Percentiles rank a stretch among this genome's conserved stretches.
phyloP scores from a whole-genome alignment of 768 basidiomycete species.

The Auriscalpium microsporum region DNA sequence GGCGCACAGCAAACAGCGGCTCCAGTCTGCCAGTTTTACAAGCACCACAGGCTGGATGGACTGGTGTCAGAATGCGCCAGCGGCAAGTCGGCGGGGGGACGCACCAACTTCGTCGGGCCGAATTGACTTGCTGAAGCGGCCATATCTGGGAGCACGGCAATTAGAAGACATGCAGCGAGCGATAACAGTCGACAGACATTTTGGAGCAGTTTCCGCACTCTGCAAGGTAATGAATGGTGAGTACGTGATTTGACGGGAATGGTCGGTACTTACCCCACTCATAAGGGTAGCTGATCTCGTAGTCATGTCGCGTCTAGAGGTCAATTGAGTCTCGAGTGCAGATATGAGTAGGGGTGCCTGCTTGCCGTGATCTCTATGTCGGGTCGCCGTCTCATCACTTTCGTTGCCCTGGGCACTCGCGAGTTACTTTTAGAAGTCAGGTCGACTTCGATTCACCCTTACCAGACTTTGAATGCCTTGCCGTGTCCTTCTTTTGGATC shows the following conservation, averaged over 20 bases:
- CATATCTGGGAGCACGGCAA: constrained; percentile 40
- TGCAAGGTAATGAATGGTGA: constrained; percentile 19
- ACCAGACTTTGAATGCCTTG: constrained; percentile 65
- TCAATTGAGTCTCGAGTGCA: not conserved
- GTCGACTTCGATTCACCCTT: constrained; percentile 9
- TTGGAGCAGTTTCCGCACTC: constrained; percentile 59
- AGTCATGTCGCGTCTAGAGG: constrained; percentile 57
- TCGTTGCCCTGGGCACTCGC: constrained; percentile 44
- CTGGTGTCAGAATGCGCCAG: not conserved
- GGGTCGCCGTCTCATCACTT: constrained; percentile 58
- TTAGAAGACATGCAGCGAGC: not conserved
- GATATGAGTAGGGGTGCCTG: constrained; percentile 2
- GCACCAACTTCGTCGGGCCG: constrained; percentile 53
- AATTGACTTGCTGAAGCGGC: constrained; percentile 68
- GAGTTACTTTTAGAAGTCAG: not conserved
- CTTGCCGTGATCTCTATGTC: constrained; percentile 67
- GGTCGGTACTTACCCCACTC: constrained; percentile 53
- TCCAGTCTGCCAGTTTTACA: constrained; percentile 53
- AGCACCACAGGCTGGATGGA: constrained; percentile 48
- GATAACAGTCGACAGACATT: constrained; percentile 34
- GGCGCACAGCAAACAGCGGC: constrained; percentile 39
- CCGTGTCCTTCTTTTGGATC: constrained; percentile 70
- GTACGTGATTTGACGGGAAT: constrained; percentile 1
- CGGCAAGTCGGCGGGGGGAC: constrained; percentile 17
- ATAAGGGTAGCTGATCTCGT: constrained; percentile 66